Evolutionary conservation across 352 stramenopile species (phyloP).

Genomic region (Pythium sp.): DNA sequence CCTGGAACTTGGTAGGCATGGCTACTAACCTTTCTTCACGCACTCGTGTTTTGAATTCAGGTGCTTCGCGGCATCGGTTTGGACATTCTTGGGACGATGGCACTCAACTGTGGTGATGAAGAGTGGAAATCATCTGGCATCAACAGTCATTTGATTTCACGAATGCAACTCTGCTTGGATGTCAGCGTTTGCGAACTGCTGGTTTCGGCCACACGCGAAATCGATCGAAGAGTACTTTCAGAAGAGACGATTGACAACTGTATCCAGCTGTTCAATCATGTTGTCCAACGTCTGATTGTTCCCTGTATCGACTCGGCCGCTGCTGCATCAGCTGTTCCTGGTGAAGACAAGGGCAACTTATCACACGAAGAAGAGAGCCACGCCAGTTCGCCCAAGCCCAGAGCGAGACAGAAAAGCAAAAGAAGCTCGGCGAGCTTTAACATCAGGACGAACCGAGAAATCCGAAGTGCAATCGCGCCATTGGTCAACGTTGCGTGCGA

Average conservation of each 20-base stretch:
- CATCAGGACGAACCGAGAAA: conserved; percentile 46
- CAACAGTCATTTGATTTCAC: conserved; percentile 32
- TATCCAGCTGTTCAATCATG: conserved; percentile 58
- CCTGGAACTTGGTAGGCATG: background rate
- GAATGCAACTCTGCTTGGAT: conserved; percentile 50
- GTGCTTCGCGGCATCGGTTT: conserved; percentile 25
- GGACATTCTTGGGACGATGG: conserved; percentile 32
- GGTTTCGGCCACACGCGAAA: conserved; percentile 62
- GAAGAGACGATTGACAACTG: conserved; percentile 86
- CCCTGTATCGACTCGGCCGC: conserved; percentile 65
- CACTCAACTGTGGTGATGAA: conserved; percentile 27
- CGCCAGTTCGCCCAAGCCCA: conserved; percentile 1
- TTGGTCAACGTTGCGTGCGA: conserved; percentile 64
- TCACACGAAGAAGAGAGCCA: conserved; percentile 1
- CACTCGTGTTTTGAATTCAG: conserved; percentile 1
- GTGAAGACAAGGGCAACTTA: conserved; percentile 13
- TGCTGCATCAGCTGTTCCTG: conserved; percentile 25
- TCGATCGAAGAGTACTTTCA: conserved; percentile 69
- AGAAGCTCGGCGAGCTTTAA: conserved; percentile 30
- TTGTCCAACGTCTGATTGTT: conserved; percentile 54
- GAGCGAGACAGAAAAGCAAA: background rate
- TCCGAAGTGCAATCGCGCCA: conserved; percentile 51
- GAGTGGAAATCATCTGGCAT: conserved; percentile 35
- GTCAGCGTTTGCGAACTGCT: conserved; percentile 70
- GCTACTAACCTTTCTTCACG: background rate